Percentiles rank a stretch among this genome's conserved stretches.
Conservation (phyloP, 768 basidiomycete genomes). For the Rhizopogon vesiculosus region DNA sequence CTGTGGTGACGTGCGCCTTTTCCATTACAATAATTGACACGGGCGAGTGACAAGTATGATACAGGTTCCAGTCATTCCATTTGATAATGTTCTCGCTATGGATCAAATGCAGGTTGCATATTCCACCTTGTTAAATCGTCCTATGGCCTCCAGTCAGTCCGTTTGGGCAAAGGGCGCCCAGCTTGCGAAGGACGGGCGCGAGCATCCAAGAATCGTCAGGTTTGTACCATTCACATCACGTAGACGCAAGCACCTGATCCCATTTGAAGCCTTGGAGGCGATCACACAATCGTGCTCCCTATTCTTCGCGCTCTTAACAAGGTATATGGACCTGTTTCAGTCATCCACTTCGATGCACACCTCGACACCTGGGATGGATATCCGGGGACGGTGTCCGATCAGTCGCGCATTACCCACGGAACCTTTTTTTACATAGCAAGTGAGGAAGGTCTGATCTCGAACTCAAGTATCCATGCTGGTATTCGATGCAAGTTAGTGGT, state of each 20-base stretch:
- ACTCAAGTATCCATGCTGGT: conserved; percentile 78
- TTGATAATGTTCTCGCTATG: conserved; percentile 78
- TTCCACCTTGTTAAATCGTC: conserved; percentile 62
- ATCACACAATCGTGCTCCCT: conserved; percentile 85
- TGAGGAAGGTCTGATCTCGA: conserved; percentile 71
- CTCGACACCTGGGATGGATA: conserved; percentile 55
- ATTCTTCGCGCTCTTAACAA: conserved; percentile 77
- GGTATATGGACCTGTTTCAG: conserved; percentile 76
- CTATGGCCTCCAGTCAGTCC: conserved; percentile 27
- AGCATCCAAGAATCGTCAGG: conserved; percentile 75
- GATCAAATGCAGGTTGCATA: conserved; percentile 89
- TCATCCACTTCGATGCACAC: conserved; percentile 82
- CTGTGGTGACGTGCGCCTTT: conserved; percentile 67
- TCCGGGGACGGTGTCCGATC: conserved; percentile 41
- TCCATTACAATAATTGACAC: neutral
- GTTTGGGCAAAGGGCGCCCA: conserved; percentile 21
- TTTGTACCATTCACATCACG: conserved; percentile 6
- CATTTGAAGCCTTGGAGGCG: conserved; percentile 57
- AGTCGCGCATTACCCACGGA: conserved; percentile 75
- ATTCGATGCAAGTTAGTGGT: conserved; percentile 73
- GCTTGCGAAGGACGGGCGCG: conserved; percentile 51
- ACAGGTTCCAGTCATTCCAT: conserved; percentile 73
- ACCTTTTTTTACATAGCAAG: conserved; percentile 81
- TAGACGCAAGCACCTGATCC: neutral
- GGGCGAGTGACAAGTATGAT: neutral